Evolutionary conservation across 768 basidiomycete species (phyloP), one percentile per base, ranked within the genome.

Genomic region (Lactarius hatsudake): DNA sequence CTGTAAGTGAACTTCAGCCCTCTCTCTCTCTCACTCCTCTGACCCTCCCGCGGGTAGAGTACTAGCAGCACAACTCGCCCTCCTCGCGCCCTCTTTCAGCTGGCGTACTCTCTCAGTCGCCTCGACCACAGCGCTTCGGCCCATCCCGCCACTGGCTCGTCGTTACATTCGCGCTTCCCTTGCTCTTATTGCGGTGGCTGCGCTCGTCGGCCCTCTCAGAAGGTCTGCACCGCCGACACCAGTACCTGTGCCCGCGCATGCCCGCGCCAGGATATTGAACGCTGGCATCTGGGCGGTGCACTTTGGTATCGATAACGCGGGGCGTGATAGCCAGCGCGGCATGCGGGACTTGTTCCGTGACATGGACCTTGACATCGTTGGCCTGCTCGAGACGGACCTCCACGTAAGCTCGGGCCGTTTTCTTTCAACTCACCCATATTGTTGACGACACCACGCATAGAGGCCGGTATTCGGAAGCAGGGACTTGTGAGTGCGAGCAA

Each of bases 241-340:
- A n/a, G 13, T 18, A 6, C 70, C 69, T 5, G 60, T 87, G 0
- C 76, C 73, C 30, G 87, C 91, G 3, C 87, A 85, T 76, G 86
- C 86, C 62, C 78, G 84, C 3, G 81, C 86, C 18, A 80, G 90
- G 36, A 81, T 91, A n/a, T 79, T 94, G 53, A 88, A 86, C 23
- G 87, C 90, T 5, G 94, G 91, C 3, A 93, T 96, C 34, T 96
- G 93, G 94, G 93, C 94, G 0, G 82, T 96, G 30, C 94, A 96
- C 75, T 96, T 96, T 74, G 94, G 94, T 0, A 79, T 88, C 23
- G 86, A 93, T 76, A 87, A 91, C 69, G 85, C 83, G 53, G 87
- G 90, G 3, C 76, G 84, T 67, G 91, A 93, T 71, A 91, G 90
- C 72, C 90, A 91, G 74, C 75, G 83, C 51, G 79, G 87, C 5